Base-by-base conservation (phyloP, 768 basidiomycete genomes). In the Lentinula raphanica region DNA sequence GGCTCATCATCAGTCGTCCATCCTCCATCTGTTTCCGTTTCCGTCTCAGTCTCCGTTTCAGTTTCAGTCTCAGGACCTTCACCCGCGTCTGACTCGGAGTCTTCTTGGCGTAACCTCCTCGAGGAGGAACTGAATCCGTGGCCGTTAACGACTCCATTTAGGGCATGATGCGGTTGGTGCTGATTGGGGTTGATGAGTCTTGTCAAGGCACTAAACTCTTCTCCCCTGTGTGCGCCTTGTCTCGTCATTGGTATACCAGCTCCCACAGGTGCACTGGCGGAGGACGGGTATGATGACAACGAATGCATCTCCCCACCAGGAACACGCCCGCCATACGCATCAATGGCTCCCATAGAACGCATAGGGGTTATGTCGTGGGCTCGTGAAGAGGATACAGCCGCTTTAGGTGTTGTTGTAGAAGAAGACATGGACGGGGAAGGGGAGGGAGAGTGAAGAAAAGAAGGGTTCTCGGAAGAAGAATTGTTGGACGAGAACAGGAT, bases 1-100 rank as follows among this genome's bases (percentile, higher is more conserved):
- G 88, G 88, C 67, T 90, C 88, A 60, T 90, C 88, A 59, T 90
- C 88, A 23, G 88, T 89, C 55, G 81, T 84, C 59, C 78, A 80
- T 36, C 80, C 85, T 48, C 80, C 75, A 49, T 81, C 81, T 23
- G 79, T 69, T 56, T 81, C 81, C 2, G 75, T 72, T 28, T 77
- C 78, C 2, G 68, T 67, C 45, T 72, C 72, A 3, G 68, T 69
- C 60, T 73, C 76, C 1, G 67, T 67, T 38, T 67, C 66, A 0
- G 54, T 46, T 29, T 64, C 62, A 21, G 63, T 58, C 23, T 70
- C 67, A 1, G 67, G 60, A 36, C 36, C 56, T 21, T 36, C 55
- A 5, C 75, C 77, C 35, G 73, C 70, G 35, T 74, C 75, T 2
- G 71, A 67, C 21, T 73, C 71, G 15, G 54, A 56, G 25, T 56